These are phyloP conservation scores for Naematelia encephala DNA, from an alignment of 768 basidiomycete species.

Conservation along the genomic window DNA sequence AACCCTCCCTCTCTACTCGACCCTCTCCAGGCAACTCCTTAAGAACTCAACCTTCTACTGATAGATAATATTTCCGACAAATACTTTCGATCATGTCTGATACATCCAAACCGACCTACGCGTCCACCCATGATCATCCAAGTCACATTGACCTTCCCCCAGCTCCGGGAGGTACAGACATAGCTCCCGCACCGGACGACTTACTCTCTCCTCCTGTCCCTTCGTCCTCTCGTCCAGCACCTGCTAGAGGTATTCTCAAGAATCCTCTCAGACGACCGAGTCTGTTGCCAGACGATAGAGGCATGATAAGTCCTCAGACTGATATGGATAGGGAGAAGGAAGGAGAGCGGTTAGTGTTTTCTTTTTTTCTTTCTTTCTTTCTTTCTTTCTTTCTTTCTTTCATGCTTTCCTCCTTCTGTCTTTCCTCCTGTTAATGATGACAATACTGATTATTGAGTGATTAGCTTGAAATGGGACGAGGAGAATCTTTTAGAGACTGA, in stretches of 20 bases:
- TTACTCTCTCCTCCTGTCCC: conserved; percentile 7
- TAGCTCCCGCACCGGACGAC: not conserved
- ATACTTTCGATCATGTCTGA: not conserved
- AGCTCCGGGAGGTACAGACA: conserved; percentile 14
- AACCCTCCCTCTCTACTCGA: not conserved
- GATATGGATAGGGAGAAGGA: conserved; percentile 16
- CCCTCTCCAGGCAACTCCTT: not conserved
- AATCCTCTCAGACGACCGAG: conserved; percentile 30
- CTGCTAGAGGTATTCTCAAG: conserved; percentile 40
- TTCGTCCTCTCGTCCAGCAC: conserved; percentile 25
- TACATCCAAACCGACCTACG: conserved; percentile 19
- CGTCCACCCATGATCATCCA: conserved; percentile 31
- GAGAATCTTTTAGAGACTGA: conserved; percentile 88
- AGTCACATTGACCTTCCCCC: conserved; percentile 40
- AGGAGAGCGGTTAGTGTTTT: conserved; percentile 10
- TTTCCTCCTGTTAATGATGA: too few species aligned
- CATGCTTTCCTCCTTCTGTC: not conserved
- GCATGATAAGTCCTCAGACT: not conserved
- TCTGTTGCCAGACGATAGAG: not conserved
- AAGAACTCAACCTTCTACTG: not conserved
- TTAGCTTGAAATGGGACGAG: conserved; percentile 91
- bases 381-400: not conserved
- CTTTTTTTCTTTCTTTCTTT: not conserved
- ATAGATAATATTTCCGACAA: not conserved
- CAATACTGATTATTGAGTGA: conserved; percentile 40